Evolutionary conservation across 2,329 filamentous ascomycete species (phyloP).

Genomic region (Claviceps lovelessii): DNA sequence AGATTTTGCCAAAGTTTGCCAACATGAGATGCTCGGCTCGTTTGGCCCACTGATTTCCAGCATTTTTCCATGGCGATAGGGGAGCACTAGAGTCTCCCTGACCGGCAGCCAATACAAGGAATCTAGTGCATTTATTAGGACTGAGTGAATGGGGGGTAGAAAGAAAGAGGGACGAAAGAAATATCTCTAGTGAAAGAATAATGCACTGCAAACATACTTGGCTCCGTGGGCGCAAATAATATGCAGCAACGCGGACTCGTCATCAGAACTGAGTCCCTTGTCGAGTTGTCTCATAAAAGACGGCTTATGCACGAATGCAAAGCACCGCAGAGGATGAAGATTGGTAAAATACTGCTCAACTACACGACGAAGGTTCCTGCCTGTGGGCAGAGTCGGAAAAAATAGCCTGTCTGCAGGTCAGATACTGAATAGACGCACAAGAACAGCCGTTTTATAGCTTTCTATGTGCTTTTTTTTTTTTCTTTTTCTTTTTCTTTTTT

Average conservation of each 20-base stretch:
- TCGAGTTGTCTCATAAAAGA: slow-evolving; percentile 25
- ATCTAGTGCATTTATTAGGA: slow-evolving; percentile 12
- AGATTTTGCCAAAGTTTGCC: slow-evolving; percentile 25
- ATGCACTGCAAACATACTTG: slow-evolving; percentile 14
- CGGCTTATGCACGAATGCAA: slow-evolving; percentile 26
- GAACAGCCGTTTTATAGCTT: too few relatives aligned
- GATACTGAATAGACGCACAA: too few relatives aligned
- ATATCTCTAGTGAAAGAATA: too few relatives aligned
- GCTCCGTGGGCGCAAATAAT: slow-evolving; percentile 25
- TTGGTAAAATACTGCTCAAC: slow-evolving; percentile 26
- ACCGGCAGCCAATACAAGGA: slow-evolving; percentile 18
- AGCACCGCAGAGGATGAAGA: slow-evolving; percentile 26
- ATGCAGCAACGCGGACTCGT: slow-evolving; percentile 22
- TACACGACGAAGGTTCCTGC: slow-evolving; percentile 21
- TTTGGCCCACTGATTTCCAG: slow-evolving; percentile 25
- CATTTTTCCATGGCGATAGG: slow-evolving; percentile 16
- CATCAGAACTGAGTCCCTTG: slow-evolving; percentile 21
- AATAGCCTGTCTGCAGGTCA: slow-evolving; percentile 16
- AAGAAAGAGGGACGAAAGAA: too few relatives aligned
- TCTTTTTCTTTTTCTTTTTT: too few relatives aligned
- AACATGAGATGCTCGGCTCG: slow-evolving; percentile 22
- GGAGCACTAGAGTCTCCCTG: slow-evolving; percentile 18
- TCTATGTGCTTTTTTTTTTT: too few relatives aligned
- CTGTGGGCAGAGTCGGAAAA: slow-evolving; percentile 18
- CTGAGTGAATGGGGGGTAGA: too few relatives aligned